Evolutionary conservation across 2,329 filamentous ascomycete species (phyloP).

Genomic region (Achaetomium macrosporum): DNA sequence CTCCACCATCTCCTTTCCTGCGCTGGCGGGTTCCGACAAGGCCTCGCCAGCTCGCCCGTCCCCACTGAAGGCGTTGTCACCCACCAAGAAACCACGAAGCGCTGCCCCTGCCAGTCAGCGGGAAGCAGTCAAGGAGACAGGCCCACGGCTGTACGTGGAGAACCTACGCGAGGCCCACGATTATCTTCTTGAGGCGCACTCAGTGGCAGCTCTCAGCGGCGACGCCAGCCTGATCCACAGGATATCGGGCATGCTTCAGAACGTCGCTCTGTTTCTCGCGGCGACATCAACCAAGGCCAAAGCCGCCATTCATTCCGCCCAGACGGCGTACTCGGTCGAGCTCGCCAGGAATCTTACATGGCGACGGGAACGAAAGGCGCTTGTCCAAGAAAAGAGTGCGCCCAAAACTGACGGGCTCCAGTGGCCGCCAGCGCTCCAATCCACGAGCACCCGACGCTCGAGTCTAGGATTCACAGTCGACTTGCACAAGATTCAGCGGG

Average conservation of each 20-base stretch:
- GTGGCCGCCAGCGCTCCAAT: slow-evolving; percentile 33
- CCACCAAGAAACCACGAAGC: slow-evolving; percentile 27
- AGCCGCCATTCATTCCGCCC: slow-evolving; percentile 44
- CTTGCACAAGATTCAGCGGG: slow-evolving; percentile 62
- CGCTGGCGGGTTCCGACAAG: slow-evolving; percentile 48
- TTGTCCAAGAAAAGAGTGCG: slow-evolving; percentile 41
- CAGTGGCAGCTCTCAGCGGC: slow-evolving; percentile 46
- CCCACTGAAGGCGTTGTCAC: slow-evolving; percentile 33
- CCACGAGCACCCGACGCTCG: slow-evolving; percentile 28
- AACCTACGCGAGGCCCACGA: slow-evolving; percentile 61
- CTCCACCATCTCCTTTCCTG: slow-evolving; percentile 83
- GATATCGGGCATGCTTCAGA: slow-evolving; percentile 58
- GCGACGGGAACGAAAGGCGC: slow-evolving; percentile 56
- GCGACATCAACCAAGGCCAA: slow-evolving; percentile 48
- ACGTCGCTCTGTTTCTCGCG: slow-evolving; percentile 59
- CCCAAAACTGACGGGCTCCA: slow-evolving; percentile 31
- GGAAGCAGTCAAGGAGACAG: slow-evolving; percentile 20
- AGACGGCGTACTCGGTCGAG: slow-evolving; percentile 61
- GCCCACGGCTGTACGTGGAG: slow-evolving; percentile 47
- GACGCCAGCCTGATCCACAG: slow-evolving; percentile 57
- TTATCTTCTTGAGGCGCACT: slow-evolving; percentile 58
- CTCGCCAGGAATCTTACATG: slow-evolving; percentile 64
- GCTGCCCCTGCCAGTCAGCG: slow-evolving; percentile 19
- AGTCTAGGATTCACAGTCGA: slow-evolving; percentile 46
- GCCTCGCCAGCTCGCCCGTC: slow-evolving; percentile 30